A percentile compares a stretch with the other conserved stretches of the same genome.
Evolutionary conservation across 306 rosid species (phyloP).

Genomic region (Sophora flavescens): DNA sequence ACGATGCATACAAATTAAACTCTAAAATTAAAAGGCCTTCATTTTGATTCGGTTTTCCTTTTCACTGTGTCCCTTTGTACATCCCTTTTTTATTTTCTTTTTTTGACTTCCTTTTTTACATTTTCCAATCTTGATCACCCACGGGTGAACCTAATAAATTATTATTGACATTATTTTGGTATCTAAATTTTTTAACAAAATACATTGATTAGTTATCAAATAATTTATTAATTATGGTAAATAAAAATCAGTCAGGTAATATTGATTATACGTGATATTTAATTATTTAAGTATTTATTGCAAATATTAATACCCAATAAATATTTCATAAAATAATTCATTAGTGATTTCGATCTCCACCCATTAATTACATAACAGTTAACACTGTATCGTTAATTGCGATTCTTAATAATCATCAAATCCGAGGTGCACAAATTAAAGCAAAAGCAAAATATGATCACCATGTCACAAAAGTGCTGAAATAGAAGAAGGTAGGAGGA

Average conservation of each 20-base stretch:
- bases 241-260: too few species aligned
- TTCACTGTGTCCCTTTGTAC: not conserved
- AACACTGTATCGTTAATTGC: not conserved
- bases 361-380: not conserved
- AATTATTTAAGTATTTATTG: too few species aligned
- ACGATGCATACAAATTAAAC: too few species aligned
- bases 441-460: constrained; percentile 44
- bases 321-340: not conserved
- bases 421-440: constrained; percentile 35
- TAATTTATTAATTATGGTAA: too few species aligned
- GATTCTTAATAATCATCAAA: constrained; percentile 21
- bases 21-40: not conserved
- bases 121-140: not conserved
- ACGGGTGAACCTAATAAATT: not conserved
- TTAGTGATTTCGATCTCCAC: not conserved
- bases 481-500: constrained; percentile 31
- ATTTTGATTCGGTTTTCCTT: not conserved
- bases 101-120: too few species aligned
- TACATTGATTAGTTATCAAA: too few species aligned
- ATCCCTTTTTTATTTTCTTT: too few species aligned
- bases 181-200: too few species aligned
- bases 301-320: too few species aligned
- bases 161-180: too few species aligned
- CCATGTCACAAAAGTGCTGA: constrained; percentile 53
- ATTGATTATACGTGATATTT: too few species aligned